These are phyloP conservation scores for Domatiomyces globalis DNA, from an alignment of 2,329 filamentous ascomycete genomes.

Conservation along the genomic window DNA sequence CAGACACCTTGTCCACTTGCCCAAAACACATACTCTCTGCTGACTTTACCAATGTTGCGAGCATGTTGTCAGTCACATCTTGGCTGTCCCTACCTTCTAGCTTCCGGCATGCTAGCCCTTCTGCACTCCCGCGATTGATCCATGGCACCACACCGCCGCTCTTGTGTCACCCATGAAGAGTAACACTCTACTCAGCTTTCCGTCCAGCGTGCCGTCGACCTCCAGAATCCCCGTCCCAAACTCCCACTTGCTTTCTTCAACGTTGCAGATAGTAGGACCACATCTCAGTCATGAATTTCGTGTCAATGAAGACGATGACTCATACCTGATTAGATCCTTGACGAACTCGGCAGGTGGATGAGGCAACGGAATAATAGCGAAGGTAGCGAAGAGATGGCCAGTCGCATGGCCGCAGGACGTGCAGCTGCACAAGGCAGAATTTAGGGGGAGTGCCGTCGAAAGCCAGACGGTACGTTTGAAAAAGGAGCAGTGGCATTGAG, in stretches of 20 bases:
- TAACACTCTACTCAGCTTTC: conserved; percentile 9
- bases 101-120: conserved; percentile 7
- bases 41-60: conserved; percentile 3
- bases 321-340: conserved; percentile 4
- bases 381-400: conserved; percentile 29
- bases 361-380: conserved; percentile 8
- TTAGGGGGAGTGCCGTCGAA: conserved; percentile 18
- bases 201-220: conserved; percentile 2
- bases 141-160: conserved; percentile 11
- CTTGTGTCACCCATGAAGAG: conserved; percentile 13
- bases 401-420: conserved; percentile 35
- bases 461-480: conserved; percentile 6
- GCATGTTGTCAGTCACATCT: conserved; percentile 5
- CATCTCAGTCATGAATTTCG: conserved; percentile 10
- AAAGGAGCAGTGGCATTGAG: conserved; percentile 11
- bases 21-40: background rate
- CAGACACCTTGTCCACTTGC: conserved; percentile 1
- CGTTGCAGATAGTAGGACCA: conserved; percentile 9
- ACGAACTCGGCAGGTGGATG: conserved; percentile 1
- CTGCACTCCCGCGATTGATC: conserved; percentile 9
- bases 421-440: conserved; percentile 35
- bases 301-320: conserved; percentile 3
- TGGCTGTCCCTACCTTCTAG: conserved; percentile 6
- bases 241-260: conserved; percentile 11
- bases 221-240: conserved; percentile 9